Evolutionary conservation across 345 rosid species (phyloP).

Genomic region (Acer saccharum): DNA sequence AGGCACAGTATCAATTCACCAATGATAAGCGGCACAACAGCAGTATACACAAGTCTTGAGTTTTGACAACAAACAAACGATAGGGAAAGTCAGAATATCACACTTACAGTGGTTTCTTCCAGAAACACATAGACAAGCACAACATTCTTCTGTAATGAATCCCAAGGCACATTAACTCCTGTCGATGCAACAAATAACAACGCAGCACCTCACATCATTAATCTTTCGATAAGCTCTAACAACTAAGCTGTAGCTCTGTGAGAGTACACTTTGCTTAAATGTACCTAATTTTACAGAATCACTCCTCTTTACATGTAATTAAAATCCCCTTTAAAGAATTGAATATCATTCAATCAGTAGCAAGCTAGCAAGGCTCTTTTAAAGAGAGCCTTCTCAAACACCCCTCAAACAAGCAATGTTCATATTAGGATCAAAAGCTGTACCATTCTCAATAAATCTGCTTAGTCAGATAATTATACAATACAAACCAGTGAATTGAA

Average conservation of each 20-base stretch:
- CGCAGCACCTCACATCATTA: constrained; percentile 60
- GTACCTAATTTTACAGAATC: too few relatives aligned
- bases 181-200: constrained; percentile 60
- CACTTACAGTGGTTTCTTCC: constrained; percentile 4
- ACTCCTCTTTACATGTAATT: too few relatives aligned
- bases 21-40: background rate
- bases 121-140: too few relatives aligned
- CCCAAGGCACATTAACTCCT: constrained; percentile 10
- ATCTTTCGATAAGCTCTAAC: constrained; percentile 33
- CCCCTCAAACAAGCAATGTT: background rate
- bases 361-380: too few relatives aligned
- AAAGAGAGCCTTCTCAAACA: too few relatives aligned
- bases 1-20: background rate
- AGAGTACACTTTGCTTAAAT: too few relatives aligned
- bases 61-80: background rate
- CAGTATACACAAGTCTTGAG: background rate
- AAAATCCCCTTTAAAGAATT: too few relatives aligned
- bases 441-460: background rate
- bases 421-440: background rate
- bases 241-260: background rate
- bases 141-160: too few relatives aligned
- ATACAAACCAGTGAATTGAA: background rate
- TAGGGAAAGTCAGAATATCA: constrained; percentile 12
- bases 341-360: too few relatives aligned
- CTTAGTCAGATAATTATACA: too few relatives aligned